These are phyloP conservation scores for Magnolia changhungtana DNA, from an alignment of 164 flowering plant genomes.

Conservation along the genomic window DNA sequence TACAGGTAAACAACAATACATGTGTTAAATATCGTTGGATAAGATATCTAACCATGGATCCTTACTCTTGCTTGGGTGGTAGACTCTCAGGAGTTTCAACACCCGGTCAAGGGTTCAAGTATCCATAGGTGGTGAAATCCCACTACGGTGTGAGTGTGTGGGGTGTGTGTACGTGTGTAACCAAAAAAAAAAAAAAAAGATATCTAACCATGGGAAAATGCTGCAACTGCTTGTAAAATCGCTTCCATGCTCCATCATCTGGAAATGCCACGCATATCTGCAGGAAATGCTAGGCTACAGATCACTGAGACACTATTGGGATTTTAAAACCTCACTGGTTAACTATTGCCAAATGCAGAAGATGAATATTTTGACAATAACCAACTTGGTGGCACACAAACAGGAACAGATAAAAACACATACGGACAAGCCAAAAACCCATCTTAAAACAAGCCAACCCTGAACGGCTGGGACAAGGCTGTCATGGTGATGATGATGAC, in stretches of 20 bases:
- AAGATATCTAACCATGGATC: slow-evolving; percentile 43
- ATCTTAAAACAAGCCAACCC: not conserved
- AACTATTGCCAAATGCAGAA: not conserved
- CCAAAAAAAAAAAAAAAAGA: not conserved
- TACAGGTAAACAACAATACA: not conserved
- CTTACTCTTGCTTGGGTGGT: too few species aligned
- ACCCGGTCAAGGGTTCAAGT: too few species aligned
- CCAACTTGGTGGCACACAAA: not conserved
- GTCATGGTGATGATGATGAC: not conserved
- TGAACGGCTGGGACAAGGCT: too few species aligned
- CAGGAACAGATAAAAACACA: not conserved
- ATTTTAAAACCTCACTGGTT: not conserved
- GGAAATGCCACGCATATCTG: slow-evolving; percentile 93
- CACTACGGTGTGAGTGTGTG: too few species aligned
- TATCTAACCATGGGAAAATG: slow-evolving; percentile 69
- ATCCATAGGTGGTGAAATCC: too few species aligned
- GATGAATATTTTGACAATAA: not conserved
- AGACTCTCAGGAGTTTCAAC: too few species aligned
- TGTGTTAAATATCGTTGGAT: not conserved
- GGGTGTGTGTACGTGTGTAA: too few species aligned
- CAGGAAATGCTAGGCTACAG: not conserved
- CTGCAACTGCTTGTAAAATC: slow-evolving; percentile 86
- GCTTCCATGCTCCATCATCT: slow-evolving; percentile 99
- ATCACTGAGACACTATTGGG: not conserved
- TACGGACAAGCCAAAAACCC: not conserved